A percentile compares a stretch with the other conserved stretches of the same genome.
Evolutionary conservation across 495 filamentous ascomycete genomes (phyloP).

Genomic region (Neurospora sp.): DNA sequence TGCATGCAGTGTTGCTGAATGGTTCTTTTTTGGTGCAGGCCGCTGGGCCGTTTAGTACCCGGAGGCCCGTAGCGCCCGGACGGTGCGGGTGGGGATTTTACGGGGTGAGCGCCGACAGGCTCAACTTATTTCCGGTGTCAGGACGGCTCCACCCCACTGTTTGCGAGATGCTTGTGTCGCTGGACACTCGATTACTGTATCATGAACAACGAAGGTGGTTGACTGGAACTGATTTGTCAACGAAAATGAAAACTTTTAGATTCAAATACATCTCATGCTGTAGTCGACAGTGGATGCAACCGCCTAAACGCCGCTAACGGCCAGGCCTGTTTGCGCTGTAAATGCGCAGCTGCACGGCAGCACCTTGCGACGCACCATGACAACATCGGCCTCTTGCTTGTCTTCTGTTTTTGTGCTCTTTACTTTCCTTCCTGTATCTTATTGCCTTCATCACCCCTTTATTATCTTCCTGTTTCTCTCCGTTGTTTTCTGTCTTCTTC

Average conservation of each 20-base stretch:
- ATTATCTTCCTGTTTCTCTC: background rate
- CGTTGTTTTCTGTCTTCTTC: background rate
- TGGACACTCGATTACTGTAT: background rate
- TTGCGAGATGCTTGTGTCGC: background rate
- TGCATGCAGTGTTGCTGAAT: no score
- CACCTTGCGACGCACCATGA: background rate
- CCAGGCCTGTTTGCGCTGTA: background rate
- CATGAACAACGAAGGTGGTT: rapidly evolving
- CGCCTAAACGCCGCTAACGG: background rate
- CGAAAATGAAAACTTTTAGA: background rate
- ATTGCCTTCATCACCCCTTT: background rate
- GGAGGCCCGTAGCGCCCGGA: background rate
- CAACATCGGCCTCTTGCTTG: background rate
- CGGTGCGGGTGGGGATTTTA: no score
- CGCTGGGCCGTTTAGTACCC: no score
- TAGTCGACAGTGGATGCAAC: background rate
- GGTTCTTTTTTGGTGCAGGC: background rate
- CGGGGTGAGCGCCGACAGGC: background rate
- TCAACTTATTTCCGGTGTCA: background rate
- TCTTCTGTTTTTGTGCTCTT: background rate
- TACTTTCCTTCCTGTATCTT: background rate
- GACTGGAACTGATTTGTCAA: background rate
- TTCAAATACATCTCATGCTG: background rate
- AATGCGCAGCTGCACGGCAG: background rate
- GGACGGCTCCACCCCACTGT: background rate